Percentiles rank a stretch among this genome's conserved stretches.
phyloP scores from a whole-genome alignment of 202 grass and related monocot genomes.

The Sporobolus alterniflorus region DNA sequence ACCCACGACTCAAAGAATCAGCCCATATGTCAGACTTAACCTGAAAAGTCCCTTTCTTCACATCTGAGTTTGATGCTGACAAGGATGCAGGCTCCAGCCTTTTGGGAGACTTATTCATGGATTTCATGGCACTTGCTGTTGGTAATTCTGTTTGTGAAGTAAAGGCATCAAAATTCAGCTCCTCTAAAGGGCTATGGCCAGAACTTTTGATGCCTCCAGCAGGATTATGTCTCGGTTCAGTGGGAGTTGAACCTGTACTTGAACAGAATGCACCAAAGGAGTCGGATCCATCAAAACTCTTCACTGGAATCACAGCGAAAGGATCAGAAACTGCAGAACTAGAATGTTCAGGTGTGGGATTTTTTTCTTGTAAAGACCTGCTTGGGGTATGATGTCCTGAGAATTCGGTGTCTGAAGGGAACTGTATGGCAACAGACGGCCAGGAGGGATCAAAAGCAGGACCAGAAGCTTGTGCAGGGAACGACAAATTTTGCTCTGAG shows the following conservation, averaged over 20 bases:
- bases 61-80: constrained; percentile 33
- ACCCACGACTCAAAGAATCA: constrained; percentile 81
- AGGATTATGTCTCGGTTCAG: constrained; percentile 28
- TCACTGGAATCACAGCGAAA: constrained; percentile 41
- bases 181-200: constrained; percentile 21
- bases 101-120: constrained; percentile 18
- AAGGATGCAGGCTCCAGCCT: constrained; percentile 13
- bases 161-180: constrained; percentile 44
- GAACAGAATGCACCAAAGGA: constrained; percentile 61
- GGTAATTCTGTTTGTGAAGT: constrained; percentile 28
- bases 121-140: constrained; percentile 1
- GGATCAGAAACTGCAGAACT: constrained; percentile 35
- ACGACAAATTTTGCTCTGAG: constrained; percentile 19
- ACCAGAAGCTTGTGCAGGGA: constrained; percentile 15
- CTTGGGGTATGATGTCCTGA: neutral
- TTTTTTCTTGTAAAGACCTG: constrained; percentile 43
- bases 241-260: constrained; percentile 30
- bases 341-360: constrained; percentile 22
- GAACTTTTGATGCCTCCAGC: neutral
- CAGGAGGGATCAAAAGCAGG: constrained; percentile 41
- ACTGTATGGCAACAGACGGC: constrained; percentile 36
- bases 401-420: constrained; percentile 40
- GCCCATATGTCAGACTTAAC: constrained; percentile 90
- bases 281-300: constrained; percentile 35
- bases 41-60: constrained; percentile 60